phyloP scores from a whole-genome alignment of 495 filamentous ascomycete species.

The Hypoxylon trugodes region DNA sequence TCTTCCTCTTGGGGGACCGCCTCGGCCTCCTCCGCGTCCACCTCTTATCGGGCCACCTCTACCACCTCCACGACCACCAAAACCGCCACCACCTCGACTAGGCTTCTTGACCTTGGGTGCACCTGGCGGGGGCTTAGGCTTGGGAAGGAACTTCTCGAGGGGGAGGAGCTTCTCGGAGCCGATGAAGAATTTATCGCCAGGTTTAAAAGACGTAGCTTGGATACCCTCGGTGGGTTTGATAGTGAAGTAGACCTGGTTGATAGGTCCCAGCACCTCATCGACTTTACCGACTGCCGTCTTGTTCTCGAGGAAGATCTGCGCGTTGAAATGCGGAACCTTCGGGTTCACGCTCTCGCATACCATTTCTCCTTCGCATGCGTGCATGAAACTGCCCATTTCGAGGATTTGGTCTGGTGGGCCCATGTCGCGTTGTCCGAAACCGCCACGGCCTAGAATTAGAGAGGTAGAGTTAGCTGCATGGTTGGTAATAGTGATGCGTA shows the following conservation, averaged over 20 bases:
- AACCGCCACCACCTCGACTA: constrained; percentile 57
- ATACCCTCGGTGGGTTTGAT: constrained; percentile 96
- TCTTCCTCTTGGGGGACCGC: too few species aligned
- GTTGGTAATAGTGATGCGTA: background rate
- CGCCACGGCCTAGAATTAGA: constrained; percentile 57
- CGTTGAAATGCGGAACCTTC: constrained; percentile 99
- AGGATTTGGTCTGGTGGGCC: constrained; percentile 62
- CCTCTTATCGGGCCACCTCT: constrained; percentile 56
- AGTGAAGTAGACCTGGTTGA: constrained; percentile 98
- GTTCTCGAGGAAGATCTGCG: constrained; percentile 97
- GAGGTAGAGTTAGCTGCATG: background rate
- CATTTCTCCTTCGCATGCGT: constrained; percentile 95
- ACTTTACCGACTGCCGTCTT: constrained; percentile 92
- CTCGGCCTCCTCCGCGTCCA: constrained; percentile 40
- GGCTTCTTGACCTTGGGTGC: constrained; percentile 63
- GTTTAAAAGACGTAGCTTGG: constrained; percentile 90
- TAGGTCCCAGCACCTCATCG: constrained; percentile 92
- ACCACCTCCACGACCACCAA: constrained; percentile 40
- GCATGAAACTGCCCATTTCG: constrained; percentile 93
- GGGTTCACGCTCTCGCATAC: constrained; percentile 91
- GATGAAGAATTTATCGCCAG: constrained; percentile 97
- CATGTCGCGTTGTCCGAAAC: constrained; percentile 61
- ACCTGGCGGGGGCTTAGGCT: constrained; percentile 85
- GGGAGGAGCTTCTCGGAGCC: constrained; percentile 93
- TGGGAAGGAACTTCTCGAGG: constrained; percentile 94